Conservation (phyloP, 2,329 filamentous ascomycete genomes). For the Ophiostoma ulmi region DNA sequence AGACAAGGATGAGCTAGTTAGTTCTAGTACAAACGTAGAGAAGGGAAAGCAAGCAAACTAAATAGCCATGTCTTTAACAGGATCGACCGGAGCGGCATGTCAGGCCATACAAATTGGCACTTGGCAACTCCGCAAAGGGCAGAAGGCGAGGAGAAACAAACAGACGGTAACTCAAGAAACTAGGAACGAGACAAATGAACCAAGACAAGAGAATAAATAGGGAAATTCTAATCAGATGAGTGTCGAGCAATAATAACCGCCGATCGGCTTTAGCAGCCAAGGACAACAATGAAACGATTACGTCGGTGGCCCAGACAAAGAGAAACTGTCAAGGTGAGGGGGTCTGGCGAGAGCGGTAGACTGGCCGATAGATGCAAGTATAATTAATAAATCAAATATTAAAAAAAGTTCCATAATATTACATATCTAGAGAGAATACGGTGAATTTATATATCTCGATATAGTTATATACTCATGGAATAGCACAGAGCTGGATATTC, state of each 20-base stretch:
- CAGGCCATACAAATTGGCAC: constrained; percentile 7
- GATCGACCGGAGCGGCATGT: constrained; percentile 17
- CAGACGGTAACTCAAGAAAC: not conserved
- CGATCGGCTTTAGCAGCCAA: constrained; percentile 7
- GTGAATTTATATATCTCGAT: not conserved
- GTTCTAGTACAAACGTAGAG: not conserved
- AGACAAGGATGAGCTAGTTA: constrained; percentile 23
- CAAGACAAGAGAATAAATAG: not conserved
- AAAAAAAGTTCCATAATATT: not conserved
- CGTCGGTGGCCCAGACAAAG: constrained; percentile 2
- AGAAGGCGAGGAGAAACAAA: not conserved
- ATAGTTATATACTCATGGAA: not conserved
- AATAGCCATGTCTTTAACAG: not conserved
- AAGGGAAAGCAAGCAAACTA: not conserved
- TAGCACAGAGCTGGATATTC: not conserved
- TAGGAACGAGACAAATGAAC: not conserved
- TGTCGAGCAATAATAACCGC: not conserved
- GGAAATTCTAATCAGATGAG: constrained; percentile 3
- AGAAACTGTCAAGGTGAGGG: not conserved
- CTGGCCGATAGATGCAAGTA: not conserved
- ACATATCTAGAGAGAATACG: not conserved
- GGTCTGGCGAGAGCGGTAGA: not conserved
- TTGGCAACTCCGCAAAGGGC: constrained; percentile 10
- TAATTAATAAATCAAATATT: not conserved
- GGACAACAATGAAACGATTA: constrained; percentile 3